Conservation (phyloP, 192 early-diverging fungal species). For the Irineochytrium annulatum region DNA sequence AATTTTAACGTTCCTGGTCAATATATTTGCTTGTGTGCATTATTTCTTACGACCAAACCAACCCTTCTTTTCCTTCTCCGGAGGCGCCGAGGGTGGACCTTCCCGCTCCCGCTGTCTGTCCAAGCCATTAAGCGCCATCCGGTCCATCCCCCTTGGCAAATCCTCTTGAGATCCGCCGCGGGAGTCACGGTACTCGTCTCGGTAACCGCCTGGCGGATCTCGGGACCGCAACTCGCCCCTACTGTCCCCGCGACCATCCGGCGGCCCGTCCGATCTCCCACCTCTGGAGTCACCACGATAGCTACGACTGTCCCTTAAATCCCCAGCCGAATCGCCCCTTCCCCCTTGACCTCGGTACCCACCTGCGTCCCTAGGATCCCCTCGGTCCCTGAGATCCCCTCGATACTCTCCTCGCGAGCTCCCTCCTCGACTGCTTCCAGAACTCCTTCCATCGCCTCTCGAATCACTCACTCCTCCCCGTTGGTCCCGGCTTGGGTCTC, state of each 20-base stretch:
- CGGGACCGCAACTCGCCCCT: not conserved
- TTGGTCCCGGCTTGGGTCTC: not conserved
- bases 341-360: not conserved
- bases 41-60: slow-evolving; percentile 9
- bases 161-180: not conserved
- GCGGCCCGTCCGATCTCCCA: not conserved
- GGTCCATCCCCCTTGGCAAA: not conserved
- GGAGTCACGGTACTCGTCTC: slow-evolving; percentile 1
- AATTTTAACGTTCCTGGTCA: no score
- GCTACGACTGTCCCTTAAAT: not conserved
- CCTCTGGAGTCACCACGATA: not conserved
- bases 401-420: not conserved
- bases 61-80: slow-evolving; percentile 19
- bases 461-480: not conserved
- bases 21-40: no score
- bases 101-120: slow-evolving; percentile 8
- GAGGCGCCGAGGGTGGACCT: not conserved
- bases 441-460: not conserved
- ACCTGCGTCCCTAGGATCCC: not conserved
- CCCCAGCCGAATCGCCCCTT: not conserved
- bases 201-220: not conserved
- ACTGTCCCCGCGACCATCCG: slow-evolving; percentile 5
- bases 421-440: no score
- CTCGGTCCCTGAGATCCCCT: not conserved
- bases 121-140: slow-evolving; percentile 9